Base-by-base conservation (phyloP, 2,329 filamentous ascomycete genomes). In the Leptoxyphium fumago region DNA sequence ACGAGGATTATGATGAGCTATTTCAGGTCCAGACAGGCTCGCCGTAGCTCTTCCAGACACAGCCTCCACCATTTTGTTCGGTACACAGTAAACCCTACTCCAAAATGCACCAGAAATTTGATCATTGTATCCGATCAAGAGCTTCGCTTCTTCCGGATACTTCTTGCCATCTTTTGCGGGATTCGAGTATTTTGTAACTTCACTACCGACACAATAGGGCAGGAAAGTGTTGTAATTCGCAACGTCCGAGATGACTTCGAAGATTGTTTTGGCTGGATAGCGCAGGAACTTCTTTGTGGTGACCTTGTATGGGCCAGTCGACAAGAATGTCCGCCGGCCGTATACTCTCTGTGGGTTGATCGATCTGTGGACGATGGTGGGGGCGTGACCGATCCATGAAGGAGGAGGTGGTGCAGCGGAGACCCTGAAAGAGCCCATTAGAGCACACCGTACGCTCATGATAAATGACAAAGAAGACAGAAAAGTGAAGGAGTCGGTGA, bases 201-300 rank as follows among this genome's bases (percentile, higher is more conserved):
- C 74, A 32, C 84, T 88, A 39, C 70, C 71, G 38, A 77, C 74
- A 66, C 89, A 94, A 73, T 93, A 95, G 10, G 91, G 91, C n/a
- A 98, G 77, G 71, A 96, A 98, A 51, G 70, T 62, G 32, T 74
- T 70, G 74, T 98, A 98, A 50, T 77, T 78, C 62, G 85, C 77
- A 51, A 98, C 79, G 64, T 95, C 86, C 65, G 87, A 79, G 62
- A 98, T 88, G 44, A 95, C 74, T 52, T 72, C 71, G 75, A 91
- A 98, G 53, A 98, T 78, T 1, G 77, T 70, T 4, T 64, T 56
- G 29, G 78, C 69, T 1, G 79, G 67, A 69, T 93, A 93, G 11
- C 84, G 82, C 11, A 96, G 80, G 3, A 73, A 82, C 48, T 86
- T 82, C 15, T 76, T 58, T 88, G 84, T 49, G 69, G 75, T 57